Conservation (phyloP, 2,329 filamentous ascomycete genomes). For the Colletotrichum lindemuthianum region DNA sequence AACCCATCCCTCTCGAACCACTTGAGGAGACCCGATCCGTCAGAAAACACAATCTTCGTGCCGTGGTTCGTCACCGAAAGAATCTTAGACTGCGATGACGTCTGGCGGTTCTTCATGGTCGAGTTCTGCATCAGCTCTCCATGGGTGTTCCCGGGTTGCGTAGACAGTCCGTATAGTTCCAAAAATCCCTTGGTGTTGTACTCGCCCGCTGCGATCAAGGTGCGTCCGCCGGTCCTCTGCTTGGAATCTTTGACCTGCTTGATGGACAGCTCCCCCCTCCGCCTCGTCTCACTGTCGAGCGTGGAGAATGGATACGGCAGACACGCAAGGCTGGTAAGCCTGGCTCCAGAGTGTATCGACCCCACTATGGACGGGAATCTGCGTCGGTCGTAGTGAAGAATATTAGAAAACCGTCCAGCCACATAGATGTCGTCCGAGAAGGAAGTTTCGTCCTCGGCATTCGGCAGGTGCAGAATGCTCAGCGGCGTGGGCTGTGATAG, state of each 20-base stretch:
- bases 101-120: constrained; percentile 82
- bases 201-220: constrained; percentile 84
- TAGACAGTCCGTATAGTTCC: constrained; percentile 79
- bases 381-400: constrained; percentile 88
- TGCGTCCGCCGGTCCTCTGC: constrained; percentile 63
- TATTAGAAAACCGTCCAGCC: constrained; percentile 86
- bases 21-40: constrained; percentile 84
- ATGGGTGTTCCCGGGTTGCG: constrained; percentile 9
- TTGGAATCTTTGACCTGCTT: constrained; percentile 66
- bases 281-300: constrained; percentile 67
- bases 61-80: constrained; percentile 86
- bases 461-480: constrained; percentile 81
- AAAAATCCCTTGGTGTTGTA: constrained; percentile 93
- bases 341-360: constrained; percentile 85
- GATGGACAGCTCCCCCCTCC: constrained; percentile 63
- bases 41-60: constrained; percentile 82
- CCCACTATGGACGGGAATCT: constrained; percentile 81
- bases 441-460: constrained; percentile 59
- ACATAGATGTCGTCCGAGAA: constrained; percentile 86
- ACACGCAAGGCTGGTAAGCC: constrained; percentile 77
- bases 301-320: constrained; percentile 75
- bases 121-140: constrained; percentile 51
- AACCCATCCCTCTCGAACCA: constrained; percentile 91
- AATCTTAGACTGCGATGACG: constrained; percentile 81
- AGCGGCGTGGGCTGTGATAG: constrained; percentile 84